These are phyloP conservation scores for Chlorella variabilis DNA, from an alignment of 163 green algal species.

Conservation along the genomic window DNA sequence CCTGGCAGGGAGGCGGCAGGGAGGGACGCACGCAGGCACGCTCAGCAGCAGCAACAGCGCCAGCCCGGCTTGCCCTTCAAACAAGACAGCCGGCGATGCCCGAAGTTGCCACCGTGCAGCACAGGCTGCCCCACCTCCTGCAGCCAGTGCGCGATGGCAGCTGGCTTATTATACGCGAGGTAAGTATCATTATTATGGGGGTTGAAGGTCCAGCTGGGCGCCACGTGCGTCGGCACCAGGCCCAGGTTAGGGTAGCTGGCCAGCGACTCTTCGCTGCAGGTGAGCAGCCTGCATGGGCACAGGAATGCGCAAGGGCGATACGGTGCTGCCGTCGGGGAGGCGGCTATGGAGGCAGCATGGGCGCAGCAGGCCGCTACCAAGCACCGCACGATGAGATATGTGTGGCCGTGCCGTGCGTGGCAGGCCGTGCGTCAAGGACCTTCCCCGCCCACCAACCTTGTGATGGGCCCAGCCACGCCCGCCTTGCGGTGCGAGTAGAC, in stretches of 20 bases:
- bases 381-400: too few relatives aligned
- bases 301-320: too few relatives aligned
- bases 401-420: too few relatives aligned
- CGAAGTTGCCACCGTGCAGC: too few relatives aligned
- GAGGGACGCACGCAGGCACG: too few relatives aligned
- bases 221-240: conserved; percentile 68
- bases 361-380: too few relatives aligned
- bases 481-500: conserved; percentile 71
- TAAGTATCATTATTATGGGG: conserved; percentile 78
- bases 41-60: too few relatives aligned
- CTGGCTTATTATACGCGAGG: conserved; percentile 89
- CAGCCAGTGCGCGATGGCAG: conserved; percentile 70
- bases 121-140: conserved; percentile 17
- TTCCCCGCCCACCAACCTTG: conserved; percentile 61
- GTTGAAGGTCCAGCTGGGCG: conserved; percentile 59
- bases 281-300: conserved; percentile 19
- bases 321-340: too few relatives aligned
- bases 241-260: conserved; percentile 21
- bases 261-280: conserved; percentile 18
- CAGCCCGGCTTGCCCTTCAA: too few relatives aligned
- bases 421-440: too few relatives aligned
- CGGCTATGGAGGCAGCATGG: too few relatives aligned
- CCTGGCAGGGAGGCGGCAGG: not conserved
- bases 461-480: conserved; percentile 71
- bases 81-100: too few relatives aligned